Base-by-base conservation (phyloP, 805 yeast genomes). In the Ogataea trehaloabstinens region DNA sequence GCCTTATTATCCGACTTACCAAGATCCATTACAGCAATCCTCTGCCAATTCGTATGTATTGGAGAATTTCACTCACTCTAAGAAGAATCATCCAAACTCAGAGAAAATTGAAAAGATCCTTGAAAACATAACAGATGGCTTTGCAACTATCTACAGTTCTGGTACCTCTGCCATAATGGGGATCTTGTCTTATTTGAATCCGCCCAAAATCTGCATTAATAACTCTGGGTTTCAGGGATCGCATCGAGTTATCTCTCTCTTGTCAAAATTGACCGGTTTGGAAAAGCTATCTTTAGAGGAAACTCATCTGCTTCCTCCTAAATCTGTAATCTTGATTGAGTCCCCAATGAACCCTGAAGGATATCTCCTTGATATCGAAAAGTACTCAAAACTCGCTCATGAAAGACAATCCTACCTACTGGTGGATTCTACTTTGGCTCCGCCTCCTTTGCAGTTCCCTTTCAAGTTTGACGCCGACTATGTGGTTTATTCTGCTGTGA, bases 301-400 rank as follows among this genome's bases (percentile, higher is more conserved):
- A n/a, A 66, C 63, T 30, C 56, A 53, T 24, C 45, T 56, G 31
- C 53, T 73, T 28, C 52, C 53, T 1, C 53, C 63, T 25, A 71
- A 71, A 7, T 77, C 76, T 36, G 63, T 75, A 6, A 63, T 75
- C 31, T 66, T 73, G 30, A 54, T 76, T 24, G 80, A 76, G 54
- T 68, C 80, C 3, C 80, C 80, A 7, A 70, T 74, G 54, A 76
- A 76, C 54, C 80, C 81, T 4, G 66, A 65, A 40, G 78, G 79
- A 1, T 61, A 59, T 24, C 61, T 65, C 34, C 55, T 61, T 24
- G 73, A 73, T 48, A 68, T 76, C 25, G 50, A 62, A 7, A 53
- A 61, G 33, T 73, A 61, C 51, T 72, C 79, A 0, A 55, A 62
- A 4, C 43, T 59, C 29, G 75, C 78, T 0, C 78, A 73, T 45